A percentile compares a stretch with the other conserved stretches of the same genome.
These are phyloP conservation scores for Capsicum rhomboideum DNA, from an alignment of 257 asterid species.

Conservation along the genomic window DNA sequence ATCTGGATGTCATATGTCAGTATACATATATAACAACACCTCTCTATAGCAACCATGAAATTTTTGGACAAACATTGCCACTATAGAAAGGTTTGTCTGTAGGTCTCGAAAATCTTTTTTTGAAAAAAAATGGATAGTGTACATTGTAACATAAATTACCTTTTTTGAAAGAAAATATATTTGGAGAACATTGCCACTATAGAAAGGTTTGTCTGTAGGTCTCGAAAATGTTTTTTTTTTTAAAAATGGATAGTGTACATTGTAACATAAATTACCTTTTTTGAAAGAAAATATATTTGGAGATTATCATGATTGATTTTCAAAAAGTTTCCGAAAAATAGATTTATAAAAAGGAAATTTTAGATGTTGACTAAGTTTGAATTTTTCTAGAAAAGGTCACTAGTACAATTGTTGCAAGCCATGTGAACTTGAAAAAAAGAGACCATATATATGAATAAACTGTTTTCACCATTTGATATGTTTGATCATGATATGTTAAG, in stretches of 20 bases:
- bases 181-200: no score
- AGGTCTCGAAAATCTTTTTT: background rate
- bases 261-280: background rate
- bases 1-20: no score
- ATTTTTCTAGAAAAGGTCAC: background rate
- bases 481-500: background rate
- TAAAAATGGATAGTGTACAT: background rate
- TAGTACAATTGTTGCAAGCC: background rate
- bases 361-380: background rate
- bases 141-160: background rate
- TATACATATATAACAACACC: no score
- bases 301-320: background rate
- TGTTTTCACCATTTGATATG: background rate
- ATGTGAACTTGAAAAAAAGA: background rate
- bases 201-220: no score
- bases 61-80: no score
- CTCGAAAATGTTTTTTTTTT: background rate
- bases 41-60: no score
- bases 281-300: background rate
- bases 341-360: background rate
- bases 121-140: background rate
- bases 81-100: no score
- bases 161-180: background rate
- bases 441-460: background rate
- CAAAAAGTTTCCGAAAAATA: background rate